Percentiles rank a stretch among this genome's conserved stretches.
These are phyloP conservation scores for Musa beccarii DNA, from an alignment of 176 grass and related monocot genomes.

Conservation along the genomic window DNA sequence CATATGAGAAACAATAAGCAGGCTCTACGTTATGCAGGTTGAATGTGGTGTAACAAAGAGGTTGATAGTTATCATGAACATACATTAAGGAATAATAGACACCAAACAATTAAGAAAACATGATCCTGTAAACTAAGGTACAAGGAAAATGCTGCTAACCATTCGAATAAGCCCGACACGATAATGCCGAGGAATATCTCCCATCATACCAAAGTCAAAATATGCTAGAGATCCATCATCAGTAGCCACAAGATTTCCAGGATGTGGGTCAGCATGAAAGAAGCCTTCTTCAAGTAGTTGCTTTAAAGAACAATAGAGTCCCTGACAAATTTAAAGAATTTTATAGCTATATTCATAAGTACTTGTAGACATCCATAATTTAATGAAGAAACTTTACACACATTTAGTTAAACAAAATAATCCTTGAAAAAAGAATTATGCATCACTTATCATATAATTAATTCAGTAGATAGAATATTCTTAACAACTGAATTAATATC, in stretches of 20 bases:
- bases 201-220: conserved; percentile 99
- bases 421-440: too few species aligned
- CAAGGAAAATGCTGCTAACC: conserved; percentile 36
- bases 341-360: too few species aligned
- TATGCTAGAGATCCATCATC: conserved; percentile 77
- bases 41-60: too few species aligned
- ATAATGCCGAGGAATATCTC: conserved; percentile 91
- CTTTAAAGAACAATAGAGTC: conserved; percentile 83
- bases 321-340: conserved; percentile 33
- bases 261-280: conserved; percentile 99
- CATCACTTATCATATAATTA: too few species aligned
- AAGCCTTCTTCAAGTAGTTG: conserved; percentile 94
- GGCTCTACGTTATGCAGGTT: neutral
- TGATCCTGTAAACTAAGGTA: neutral
- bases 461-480: too few species aligned
- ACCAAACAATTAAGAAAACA: neutral
- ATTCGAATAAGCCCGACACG: conserved; percentile 96
- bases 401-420: too few species aligned
- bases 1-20: neutral
- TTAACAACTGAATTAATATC: too few species aligned
- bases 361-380: too few species aligned
- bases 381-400: too few species aligned
- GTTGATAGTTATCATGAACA: too few species aligned
- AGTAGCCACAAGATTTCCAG: conserved; percentile 91
- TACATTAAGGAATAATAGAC: neutral